phyloP scores from a whole-genome alignment of 1,284 basidiomycete species.

The Sporisorium graminicola region DNA sequence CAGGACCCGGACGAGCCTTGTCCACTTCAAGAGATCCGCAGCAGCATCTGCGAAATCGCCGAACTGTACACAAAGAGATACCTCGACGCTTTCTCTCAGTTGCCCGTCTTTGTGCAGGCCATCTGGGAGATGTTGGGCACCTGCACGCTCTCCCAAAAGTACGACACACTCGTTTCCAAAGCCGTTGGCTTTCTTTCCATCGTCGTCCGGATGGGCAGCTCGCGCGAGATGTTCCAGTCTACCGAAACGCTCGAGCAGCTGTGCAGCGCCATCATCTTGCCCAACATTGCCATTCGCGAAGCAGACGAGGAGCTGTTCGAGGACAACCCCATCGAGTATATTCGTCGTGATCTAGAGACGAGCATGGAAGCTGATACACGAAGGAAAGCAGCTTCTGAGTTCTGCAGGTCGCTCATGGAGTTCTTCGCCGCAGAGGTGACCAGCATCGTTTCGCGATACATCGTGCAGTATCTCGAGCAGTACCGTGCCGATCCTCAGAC shows the following conservation, averaged over 20 bases:
- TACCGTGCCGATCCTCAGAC: slow-evolving; percentile 75
- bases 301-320: slow-evolving; percentile 96
- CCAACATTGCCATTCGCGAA: slow-evolving; percentile 88
- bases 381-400: slow-evolving; percentile 90
- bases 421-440: slow-evolving; percentile 85
- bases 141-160: slow-evolving; percentile 79
- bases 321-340: slow-evolving; percentile 95
- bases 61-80: slow-evolving; percentile 94
- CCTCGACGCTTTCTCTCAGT: slow-evolving; percentile 84
- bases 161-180: slow-evolving; percentile 92
- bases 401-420: slow-evolving; percentile 87
- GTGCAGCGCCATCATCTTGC: slow-evolving; percentile 89
- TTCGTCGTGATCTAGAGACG: slow-evolving; percentile 85
- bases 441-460: slow-evolving; percentile 85
- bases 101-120: slow-evolving; percentile 86
- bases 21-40: slow-evolving; percentile 86
- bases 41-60: slow-evolving; percentile 88
- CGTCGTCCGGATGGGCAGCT: slow-evolving; percentile 77
- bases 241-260: slow-evolving; percentile 83
- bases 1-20: slow-evolving; percentile 83
- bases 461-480: slow-evolving; percentile 79
- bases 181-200: slow-evolving; percentile 91
- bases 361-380: slow-evolving; percentile 78
- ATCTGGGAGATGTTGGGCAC: slow-evolving; percentile 89
- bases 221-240: slow-evolving; percentile 75